Conservation (phyloP, 768 basidiomycete genomes). For the Grammothele lineata region DNA sequence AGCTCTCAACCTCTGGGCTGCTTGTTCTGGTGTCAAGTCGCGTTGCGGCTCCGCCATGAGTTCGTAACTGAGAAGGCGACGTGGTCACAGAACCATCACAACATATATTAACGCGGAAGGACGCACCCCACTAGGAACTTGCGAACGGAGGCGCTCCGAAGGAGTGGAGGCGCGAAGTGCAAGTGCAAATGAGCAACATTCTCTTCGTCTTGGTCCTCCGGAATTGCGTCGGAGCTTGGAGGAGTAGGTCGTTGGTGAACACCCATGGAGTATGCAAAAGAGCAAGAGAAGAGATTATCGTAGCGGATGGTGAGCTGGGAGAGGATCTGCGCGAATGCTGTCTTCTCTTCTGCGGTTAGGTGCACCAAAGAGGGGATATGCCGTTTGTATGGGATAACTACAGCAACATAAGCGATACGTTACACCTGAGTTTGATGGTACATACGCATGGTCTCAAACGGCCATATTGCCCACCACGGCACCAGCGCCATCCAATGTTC, state of each 20-base stretch:
- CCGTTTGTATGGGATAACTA: conserved; percentile 73
- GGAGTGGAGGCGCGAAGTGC: conserved; percentile 81
- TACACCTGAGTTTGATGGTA: too few relatives aligned
- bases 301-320: conserved; percentile 62
- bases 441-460: conserved; percentile 74
- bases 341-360: conserved; percentile 56
- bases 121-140: conserved; percentile 89
- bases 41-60: conserved; percentile 89
- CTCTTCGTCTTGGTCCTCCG: conserved; percentile 37
- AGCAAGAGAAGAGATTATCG: conserved; percentile 78
- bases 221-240: conserved; percentile 19
- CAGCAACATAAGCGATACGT: neutral
- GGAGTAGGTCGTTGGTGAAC: conserved; percentile 81
- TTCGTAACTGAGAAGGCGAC: conserved; percentile 59
- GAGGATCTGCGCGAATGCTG: conserved; percentile 63
- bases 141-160: conserved; percentile 75
- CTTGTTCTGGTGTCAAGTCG: conserved; percentile 87
- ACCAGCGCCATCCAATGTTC: conserved; percentile 81
- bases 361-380: conserved; percentile 72
- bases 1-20: conserved; percentile 59
- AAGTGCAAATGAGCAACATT: conserved; percentile 77
- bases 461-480: conserved; percentile 97
- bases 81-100: neutral
- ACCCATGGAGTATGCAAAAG: conserved; percentile 94
- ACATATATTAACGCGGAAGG: neutral